Conservation (phyloP, 2,329 filamentous ascomycete genomes). For the Monosporascus sp. region DNA sequence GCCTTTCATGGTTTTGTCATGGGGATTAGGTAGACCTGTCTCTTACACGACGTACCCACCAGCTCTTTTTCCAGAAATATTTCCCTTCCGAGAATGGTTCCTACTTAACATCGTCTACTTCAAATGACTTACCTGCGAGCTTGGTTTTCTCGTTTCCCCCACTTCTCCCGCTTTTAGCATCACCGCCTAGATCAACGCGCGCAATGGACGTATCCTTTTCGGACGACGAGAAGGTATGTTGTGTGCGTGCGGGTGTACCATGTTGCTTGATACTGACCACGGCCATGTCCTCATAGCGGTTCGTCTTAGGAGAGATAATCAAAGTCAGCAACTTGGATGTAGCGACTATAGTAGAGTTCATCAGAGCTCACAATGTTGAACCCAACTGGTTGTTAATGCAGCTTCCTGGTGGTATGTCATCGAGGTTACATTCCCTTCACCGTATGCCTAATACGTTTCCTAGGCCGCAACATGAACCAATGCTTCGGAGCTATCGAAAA, state of each 20-base stretch:
- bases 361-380: slow-evolving; percentile 35
- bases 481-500: slow-evolving; percentile 36
- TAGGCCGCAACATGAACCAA: slow-evolving; percentile 44
- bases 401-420: slow-evolving; percentile 37
- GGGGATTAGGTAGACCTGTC: neutral
- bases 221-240: slow-evolving; percentile 47
- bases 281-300: slow-evolving; percentile 38
- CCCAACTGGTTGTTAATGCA: slow-evolving; percentile 45
- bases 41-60: neutral
- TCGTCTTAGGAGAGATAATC: slow-evolving; percentile 53
- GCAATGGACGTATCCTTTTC: slow-evolving; percentile 43
- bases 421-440: slow-evolving; percentile 7
- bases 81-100: slow-evolving; percentile 14
- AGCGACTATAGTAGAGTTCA: slow-evolving; percentile 39
- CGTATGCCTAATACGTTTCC: neutral
- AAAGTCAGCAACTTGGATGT: slow-evolving; percentile 49
- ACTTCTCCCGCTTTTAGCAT: slow-evolving; percentile 16
- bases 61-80: slow-evolving; percentile 4
- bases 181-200: slow-evolving; percentile 14
- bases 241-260: neutral
- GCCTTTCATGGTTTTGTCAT: neutral
- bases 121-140: slow-evolving; percentile 29
- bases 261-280: slow-evolving; percentile 6
- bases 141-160: slow-evolving; percentile 20
- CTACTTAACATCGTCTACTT: slow-evolving; percentile 13